phyloP scores from a whole-genome alignment of 2,329 filamentous ascomycete genomes.

The Lecanicillium sp. region DNA sequence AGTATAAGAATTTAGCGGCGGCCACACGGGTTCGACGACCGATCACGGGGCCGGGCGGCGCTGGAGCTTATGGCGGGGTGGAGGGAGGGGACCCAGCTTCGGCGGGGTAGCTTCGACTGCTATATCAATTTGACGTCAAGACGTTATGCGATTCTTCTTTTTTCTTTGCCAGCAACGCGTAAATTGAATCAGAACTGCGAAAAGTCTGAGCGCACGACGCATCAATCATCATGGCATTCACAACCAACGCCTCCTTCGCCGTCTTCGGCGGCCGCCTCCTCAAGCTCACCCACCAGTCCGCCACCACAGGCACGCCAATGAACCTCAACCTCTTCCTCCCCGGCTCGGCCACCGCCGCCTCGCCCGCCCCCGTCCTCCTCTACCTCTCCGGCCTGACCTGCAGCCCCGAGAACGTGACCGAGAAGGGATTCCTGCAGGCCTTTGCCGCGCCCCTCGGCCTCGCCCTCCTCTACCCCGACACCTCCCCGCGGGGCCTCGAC shows the following conservation, averaged over 20 bases:
- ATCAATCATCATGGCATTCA: slow-evolving; percentile 66
- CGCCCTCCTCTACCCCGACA: slow-evolving; percentile 93
- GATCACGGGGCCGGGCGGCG: slow-evolving; percentile 8
- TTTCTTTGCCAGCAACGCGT: not conserved
- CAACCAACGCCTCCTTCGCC: slow-evolving; percentile 81
- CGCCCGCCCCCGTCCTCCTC: slow-evolving; percentile 72
- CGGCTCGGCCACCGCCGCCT: slow-evolving; percentile 51
- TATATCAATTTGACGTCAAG: slow-evolving; percentile 6
- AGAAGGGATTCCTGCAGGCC: slow-evolving; percentile 88
- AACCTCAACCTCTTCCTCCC: slow-evolving; percentile 88
- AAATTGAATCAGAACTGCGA: not conserved
- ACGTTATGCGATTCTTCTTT: not conserved
- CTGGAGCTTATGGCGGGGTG: slow-evolving; percentile 4
- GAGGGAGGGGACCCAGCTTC: not conserved
- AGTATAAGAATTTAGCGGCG: no score
- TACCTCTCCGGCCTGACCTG: slow-evolving; percentile 94
- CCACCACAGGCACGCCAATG: slow-evolving; percentile 80
- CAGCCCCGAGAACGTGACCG: slow-evolving; percentile 77
- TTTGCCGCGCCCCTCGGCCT: slow-evolving; percentile 74
- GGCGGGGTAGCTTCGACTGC: slow-evolving; percentile 5
- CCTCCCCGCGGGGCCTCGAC: slow-evolving; percentile 76
- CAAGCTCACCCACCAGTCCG: slow-evolving; percentile 83
- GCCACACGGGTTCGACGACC: slow-evolving; percentile 1
- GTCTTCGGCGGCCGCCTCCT: slow-evolving; percentile 91
- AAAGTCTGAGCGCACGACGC: not conserved